Base-by-base conservation (phyloP, 257 asterid species). In the Phtheirospermum japonicum region DNA sequence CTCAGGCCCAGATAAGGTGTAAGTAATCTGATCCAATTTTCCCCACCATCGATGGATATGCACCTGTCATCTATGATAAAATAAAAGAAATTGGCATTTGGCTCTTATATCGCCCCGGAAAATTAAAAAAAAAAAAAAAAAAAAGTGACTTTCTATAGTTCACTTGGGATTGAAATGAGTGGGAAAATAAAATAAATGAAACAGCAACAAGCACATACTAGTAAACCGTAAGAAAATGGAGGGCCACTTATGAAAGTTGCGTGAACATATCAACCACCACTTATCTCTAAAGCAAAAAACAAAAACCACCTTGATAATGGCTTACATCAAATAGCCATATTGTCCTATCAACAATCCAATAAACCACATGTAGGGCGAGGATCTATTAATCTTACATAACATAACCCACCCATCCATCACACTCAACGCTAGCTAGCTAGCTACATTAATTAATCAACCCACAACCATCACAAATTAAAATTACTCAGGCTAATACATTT, bases 261-360 rank as follows among this genome's bases (percentile, higher is more conserved):
- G 65, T 59, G 73, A 59, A 81, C 85, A 74, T 76, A 81, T 83
- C 54, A 17, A 48, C 54, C 54, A 48, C 54, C 80, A 77, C 73
- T 85, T 80, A 74, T 76, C 54, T 17, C 23, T 23, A 23, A 48
- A 17, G 66, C 57, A 50, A 31, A 68, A 64, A 64, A 31, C 9
- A 16, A 20, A 11, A 17, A 18, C 20, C 64, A 52, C 53, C 43
- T 43, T 46, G 49, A 46, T 85, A 76, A 70, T 82, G 94, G 89
- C 67, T 80, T 76, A 64, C 89, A 74, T 80, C 81, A 80, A 74
- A 60, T 75, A 59, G 76, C 79, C 76, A 75, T 71, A 69, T 60
- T 70, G 50, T 72, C 73, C 65, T 71, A 77, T 82, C 74, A 70
- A 61, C 68, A 61, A 70, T 42, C 5, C 18, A 42, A 42, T 42